phyloP scores from a whole-genome alignment of 116 monocot species.

The Cymodocea nodosa region DNA sequence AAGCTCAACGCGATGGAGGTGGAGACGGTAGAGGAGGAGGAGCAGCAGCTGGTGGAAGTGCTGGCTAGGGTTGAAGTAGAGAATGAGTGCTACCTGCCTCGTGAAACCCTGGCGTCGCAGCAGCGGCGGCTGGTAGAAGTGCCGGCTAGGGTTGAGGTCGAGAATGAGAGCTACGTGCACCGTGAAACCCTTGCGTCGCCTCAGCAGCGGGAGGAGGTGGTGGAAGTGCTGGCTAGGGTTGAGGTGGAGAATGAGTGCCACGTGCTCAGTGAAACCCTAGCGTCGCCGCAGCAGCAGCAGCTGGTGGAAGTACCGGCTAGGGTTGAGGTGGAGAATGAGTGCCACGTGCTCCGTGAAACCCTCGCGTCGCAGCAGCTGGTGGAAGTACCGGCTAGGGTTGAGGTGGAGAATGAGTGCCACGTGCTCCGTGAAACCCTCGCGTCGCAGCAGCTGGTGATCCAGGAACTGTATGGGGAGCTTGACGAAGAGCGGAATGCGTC shows the following conservation, averaged over 20 bases:
- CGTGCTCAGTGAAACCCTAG: constrained; percentile 35
- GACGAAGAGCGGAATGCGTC: constrained; percentile 54
- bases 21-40: constrained; percentile 9
- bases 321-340: constrained; percentile 29
- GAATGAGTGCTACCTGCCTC: constrained; percentile 33
- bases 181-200: constrained; percentile 34
- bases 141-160: constrained; percentile 8
- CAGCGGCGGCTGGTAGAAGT: constrained; percentile 20
- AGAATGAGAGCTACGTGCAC: constrained; percentile 32
- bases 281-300: constrained; percentile 32
- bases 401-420: constrained; percentile 29
- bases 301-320: constrained; percentile 2
- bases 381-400: not conserved
- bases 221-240: not conserved
- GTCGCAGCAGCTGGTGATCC: constrained; percentile 33
- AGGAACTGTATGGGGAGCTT: constrained; percentile 40
- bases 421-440: constrained; percentile 36
- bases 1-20: constrained; percentile 9
- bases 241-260: constrained; percentile 30
- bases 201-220: no score
- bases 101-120: constrained; percentile 31
- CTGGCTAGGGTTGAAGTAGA: constrained; percentile 10
- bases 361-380: constrained; percentile 27
- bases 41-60: constrained; percentile 15
- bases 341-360: constrained; percentile 32